Base-by-base conservation (phyloP, 228 moss, liverwort and hornwort species). In the Sphagnum fallax region DNA sequence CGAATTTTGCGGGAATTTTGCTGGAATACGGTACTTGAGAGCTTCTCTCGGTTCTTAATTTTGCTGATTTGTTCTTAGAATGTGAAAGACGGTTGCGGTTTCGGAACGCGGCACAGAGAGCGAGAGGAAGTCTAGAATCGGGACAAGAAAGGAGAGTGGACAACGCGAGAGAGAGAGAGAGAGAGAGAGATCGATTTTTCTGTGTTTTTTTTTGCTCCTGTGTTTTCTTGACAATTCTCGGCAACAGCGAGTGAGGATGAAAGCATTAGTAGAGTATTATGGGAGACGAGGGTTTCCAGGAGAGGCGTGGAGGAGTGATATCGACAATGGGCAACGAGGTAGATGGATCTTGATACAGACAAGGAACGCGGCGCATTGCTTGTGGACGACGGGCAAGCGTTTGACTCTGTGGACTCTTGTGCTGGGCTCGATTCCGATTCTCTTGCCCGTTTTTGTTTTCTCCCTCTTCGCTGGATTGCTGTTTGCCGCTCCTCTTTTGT, bases 361-460 rank as follows among this genome's bases (percentile, higher is more conserved):
- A 11, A 63, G 61, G 67, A 69, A 66, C 58, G 67, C 74, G 66
- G 65, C 13, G 15, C 58, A 47, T 65, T 60, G 48, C 4, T 0
- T 85, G 65, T 76, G 76, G 72, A 74, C 61, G 73, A 76, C 65
- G 10, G 67, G 74, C 78, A 67, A 69, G 52, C 68, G 65, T 48
- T 52, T 52, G 62, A 72, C 52, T 51, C 53, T 81, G 66, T 58
- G 75, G 62, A 58, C 80, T 69, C 15, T 84, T 49, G 16, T 81
- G 4, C 47, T 79, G 67, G 76, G 69, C 16, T 72, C 64, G 11
- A 69, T 79, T 64, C 81, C 81, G 48, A 47, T 72, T 58, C 52
- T 84, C 48, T 53, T 71, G 52, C 78, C 81, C 15, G 64, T 79
- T 53, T 59, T 71, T n/a, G 65, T 84, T 49, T 48, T 78, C 50